Conservation (phyloP, 2,329 filamentous ascomycete species). For the Volutella citrinella region DNA sequence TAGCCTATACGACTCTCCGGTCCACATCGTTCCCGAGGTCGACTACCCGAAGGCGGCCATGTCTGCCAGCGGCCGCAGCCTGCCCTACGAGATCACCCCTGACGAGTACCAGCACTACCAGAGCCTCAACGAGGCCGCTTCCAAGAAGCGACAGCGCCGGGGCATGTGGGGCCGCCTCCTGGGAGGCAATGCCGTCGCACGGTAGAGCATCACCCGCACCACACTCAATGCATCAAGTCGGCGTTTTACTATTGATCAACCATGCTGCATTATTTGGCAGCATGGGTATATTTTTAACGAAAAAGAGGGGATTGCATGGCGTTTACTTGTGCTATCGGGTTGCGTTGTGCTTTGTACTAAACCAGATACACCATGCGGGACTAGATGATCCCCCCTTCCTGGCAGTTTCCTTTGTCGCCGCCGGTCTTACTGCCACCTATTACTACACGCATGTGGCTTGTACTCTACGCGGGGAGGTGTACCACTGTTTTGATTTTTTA, state of each 20-base stretch:
- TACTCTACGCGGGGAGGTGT: no score
- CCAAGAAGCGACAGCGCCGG: slow-evolving; percentile 48
- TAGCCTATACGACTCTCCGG: slow-evolving; percentile 49
- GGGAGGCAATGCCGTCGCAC: slow-evolving; percentile 41
- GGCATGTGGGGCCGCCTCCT: slow-evolving; percentile 55
- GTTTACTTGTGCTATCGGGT: slow-evolving; percentile 14
- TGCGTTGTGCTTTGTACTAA: slow-evolving; percentile 14
- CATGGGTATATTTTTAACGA: no score
- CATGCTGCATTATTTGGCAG: no score
- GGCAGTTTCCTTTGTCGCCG: slow-evolving; percentile 19
- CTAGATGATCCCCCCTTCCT: slow-evolving; percentile 6
- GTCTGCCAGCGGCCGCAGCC: slow-evolving; percentile 33
- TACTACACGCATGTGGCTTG: no score
- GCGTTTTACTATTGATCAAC: slow-evolving; percentile 22
- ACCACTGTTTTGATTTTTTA: no score
- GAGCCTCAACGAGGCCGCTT: slow-evolving; percentile 44
- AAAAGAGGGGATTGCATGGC: slow-evolving; percentile 22
- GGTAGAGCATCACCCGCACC: slow-evolving; percentile 25
- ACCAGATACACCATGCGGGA: slow-evolving; percentile 19
- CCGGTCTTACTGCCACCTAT: no score
- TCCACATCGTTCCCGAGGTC: slow-evolving; percentile 43
- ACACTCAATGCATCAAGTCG: slow-evolving; percentile 17
- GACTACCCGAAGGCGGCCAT: slow-evolving; percentile 34
- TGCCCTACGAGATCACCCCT: slow-evolving; percentile 54
- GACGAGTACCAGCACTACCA: slow-evolving; percentile 45